Conservation (phyloP, 345 rosid species). For the Erucastrum elatum region DNA sequence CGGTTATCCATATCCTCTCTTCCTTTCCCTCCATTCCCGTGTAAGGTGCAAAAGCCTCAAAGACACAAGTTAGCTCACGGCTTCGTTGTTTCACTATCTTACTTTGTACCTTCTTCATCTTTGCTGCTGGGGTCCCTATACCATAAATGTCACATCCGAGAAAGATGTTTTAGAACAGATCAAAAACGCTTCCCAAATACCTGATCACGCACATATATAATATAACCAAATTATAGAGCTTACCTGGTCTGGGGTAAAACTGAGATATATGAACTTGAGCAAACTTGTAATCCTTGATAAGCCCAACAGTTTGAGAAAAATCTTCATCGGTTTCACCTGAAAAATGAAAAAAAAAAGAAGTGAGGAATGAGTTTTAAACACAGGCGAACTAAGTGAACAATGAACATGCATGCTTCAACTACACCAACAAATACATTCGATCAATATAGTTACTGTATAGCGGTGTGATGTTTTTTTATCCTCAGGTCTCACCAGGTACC, state of each 20-base stretch:
- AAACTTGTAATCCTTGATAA: slow-evolving; percentile 70
- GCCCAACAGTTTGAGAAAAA: slow-evolving; percentile 72
- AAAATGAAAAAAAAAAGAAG: slow-evolving; percentile 7
- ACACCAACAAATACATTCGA: too few species aligned
- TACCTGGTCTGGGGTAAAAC: slow-evolving; percentile 96
- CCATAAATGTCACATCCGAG: slow-evolving; percentile 7
- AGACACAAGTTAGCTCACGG: slow-evolving; percentile 81
- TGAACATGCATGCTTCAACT: neutral
- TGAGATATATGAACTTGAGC: slow-evolving; percentile 97
- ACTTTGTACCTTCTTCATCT: slow-evolving; percentile 95
- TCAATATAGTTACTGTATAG: too few species aligned
- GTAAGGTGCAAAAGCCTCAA: slow-evolving; percentile 89
- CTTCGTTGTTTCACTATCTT: slow-evolving; percentile 77
- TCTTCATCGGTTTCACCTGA: slow-evolving; percentile 93
- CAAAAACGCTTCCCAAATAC: neutral
- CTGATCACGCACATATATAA: neutral
- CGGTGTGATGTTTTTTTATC: neutral
- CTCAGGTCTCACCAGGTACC: neutral
- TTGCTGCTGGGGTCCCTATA: slow-evolving; percentile 90
- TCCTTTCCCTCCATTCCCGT: slow-evolving; percentile 75
- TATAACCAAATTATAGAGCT: neutral
- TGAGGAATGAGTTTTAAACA: slow-evolving; percentile 1
- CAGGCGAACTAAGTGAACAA: neutral
- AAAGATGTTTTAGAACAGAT: neutral
- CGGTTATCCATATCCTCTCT: slow-evolving; percentile 96